Conservation (phyloP, 768 basidiomycete species). For the Termitomyces sp. region DNA sequence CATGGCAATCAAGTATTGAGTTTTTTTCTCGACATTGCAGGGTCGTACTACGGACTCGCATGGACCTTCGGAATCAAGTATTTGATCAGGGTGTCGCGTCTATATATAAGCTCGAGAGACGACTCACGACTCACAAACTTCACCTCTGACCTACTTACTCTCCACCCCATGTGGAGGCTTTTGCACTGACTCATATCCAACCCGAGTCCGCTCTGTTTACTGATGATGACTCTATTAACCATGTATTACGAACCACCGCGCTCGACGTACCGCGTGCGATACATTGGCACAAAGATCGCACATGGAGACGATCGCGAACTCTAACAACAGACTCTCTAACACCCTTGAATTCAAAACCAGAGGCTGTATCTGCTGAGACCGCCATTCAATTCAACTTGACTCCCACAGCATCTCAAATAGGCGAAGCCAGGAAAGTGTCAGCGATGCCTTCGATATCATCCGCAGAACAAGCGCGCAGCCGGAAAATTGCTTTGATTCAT, state of each 20-base stretch:
- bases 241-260: not conserved
- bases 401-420: not conserved
- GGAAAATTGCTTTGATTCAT: slow-evolving; percentile 21
- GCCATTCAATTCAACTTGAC: not conserved
- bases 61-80: not conserved
- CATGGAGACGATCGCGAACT: slow-evolving; percentile 4
- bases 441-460: not conserved
- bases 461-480: not conserved
- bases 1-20: not conserved
- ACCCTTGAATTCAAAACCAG: not conserved
- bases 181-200: slow-evolving; percentile 3
- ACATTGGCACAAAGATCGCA: slow-evolving; percentile 7
- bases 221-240: not conserved
- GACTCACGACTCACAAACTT: not conserved
- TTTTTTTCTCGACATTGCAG: not conserved
- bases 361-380: not conserved
- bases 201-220: not conserved
- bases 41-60: not conserved
- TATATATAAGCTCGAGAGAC: not conserved
- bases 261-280: not conserved
- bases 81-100: not conserved
- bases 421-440: not conserved
- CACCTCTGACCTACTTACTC: not conserved
- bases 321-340: not conserved
- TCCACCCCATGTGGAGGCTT: slow-evolving; percentile 5